A percentile compares a stretch with the other conserved stretches of the same genome.
These are phyloP conservation scores for Paramarasmius palmivorus DNA, from an alignment of 1,284 basidiomycete species.

Conservation along the genomic window DNA sequence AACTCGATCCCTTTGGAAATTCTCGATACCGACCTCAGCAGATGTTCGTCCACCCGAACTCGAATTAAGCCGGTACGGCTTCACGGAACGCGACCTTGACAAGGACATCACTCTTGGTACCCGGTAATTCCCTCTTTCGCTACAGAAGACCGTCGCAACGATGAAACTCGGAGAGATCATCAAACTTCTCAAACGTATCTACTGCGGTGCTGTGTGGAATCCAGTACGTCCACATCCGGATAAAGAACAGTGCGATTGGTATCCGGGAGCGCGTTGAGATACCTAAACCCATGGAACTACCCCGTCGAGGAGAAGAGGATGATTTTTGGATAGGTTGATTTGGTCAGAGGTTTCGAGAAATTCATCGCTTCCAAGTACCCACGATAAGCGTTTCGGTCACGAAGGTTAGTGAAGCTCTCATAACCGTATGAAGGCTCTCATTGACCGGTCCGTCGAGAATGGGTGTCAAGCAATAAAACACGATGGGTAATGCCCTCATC, in stretches of 20 bases:
- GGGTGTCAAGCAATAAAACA: slow-evolving; percentile 96
- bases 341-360: slow-evolving; percentile 99
- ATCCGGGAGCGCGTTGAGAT: slow-evolving; percentile 96
- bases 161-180: slow-evolving; percentile 95
- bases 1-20: slow-evolving; percentile 96
- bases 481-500: slow-evolving; percentile 99
- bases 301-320: slow-evolving; percentile 97
- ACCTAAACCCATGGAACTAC: slow-evolving; percentile 97
- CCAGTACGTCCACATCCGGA: slow-evolving; percentile 99
- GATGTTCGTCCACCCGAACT: slow-evolving; percentile 82
- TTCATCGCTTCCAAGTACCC: slow-evolving; percentile 99
- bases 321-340: slow-evolving; percentile 97
- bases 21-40: slow-evolving; percentile 83
- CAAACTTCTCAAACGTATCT: slow-evolving; percentile 89
- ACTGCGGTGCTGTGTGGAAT: slow-evolving; percentile 97
- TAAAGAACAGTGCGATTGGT: slow-evolving; percentile 99
- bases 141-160: slow-evolving; percentile 77
- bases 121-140: slow-evolving; percentile 94
- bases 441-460: slow-evolving; percentile 96
- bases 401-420: slow-evolving; percentile 97
- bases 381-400: slow-evolving; percentile 99
- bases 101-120: slow-evolving; percentile 95
- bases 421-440: slow-evolving; percentile 99
- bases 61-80: slow-evolving; percentile 91
- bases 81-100: slow-evolving; percentile 90